Conservation (phyloP, 768 basidiomycete genomes). For the Suillus alpinus region DNA sequence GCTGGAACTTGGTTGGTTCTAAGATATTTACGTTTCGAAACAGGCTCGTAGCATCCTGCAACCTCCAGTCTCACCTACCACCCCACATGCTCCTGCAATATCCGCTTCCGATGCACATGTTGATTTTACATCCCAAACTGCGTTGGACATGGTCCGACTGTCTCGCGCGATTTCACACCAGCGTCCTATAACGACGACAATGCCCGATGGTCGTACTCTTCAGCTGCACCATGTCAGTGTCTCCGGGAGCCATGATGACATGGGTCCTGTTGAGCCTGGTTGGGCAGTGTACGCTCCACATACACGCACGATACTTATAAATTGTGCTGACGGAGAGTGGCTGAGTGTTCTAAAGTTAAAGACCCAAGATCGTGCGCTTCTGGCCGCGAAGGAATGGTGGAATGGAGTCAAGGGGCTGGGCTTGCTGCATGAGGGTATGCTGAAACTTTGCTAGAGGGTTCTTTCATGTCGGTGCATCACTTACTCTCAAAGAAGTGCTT, state of each 20-base stretch:
- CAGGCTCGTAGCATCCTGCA: constrained; percentile 56
- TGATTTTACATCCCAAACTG: constrained; percentile 57
- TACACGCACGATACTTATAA: constrained; percentile 43
- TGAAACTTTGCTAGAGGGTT: background rate
- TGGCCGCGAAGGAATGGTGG: constrained; percentile 73
- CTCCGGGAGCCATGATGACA: constrained; percentile 1
- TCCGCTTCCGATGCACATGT: constrained; percentile 48
- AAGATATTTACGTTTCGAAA: background rate
- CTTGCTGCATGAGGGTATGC: constrained; percentile 17
- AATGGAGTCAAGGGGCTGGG: constrained; percentile 53
- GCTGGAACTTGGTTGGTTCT: background rate
- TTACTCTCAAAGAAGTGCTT: background rate
- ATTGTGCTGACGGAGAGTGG: constrained; percentile 51
- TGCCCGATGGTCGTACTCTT: constrained; percentile 33
- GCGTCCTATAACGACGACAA: constrained; percentile 35
- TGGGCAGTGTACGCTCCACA: constrained; percentile 41
- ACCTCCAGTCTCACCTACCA: constrained; percentile 20
- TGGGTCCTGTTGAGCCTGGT: constrained; percentile 33
- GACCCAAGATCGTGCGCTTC: constrained; percentile 53
- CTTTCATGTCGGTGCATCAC: background rate
- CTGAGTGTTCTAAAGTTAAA: constrained; percentile 57
- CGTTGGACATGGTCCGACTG: constrained; percentile 49
- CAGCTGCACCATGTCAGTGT: constrained; percentile 38
- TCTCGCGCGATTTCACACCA: constrained; percentile 72
- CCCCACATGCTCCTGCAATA: constrained; percentile 60